Percentiles rank a stretch among this genome's conserved stretches.
phyloP scores from a whole-genome alignment of 1,284 basidiomycete genomes.

The Ceratobasidium sp. region DNA sequence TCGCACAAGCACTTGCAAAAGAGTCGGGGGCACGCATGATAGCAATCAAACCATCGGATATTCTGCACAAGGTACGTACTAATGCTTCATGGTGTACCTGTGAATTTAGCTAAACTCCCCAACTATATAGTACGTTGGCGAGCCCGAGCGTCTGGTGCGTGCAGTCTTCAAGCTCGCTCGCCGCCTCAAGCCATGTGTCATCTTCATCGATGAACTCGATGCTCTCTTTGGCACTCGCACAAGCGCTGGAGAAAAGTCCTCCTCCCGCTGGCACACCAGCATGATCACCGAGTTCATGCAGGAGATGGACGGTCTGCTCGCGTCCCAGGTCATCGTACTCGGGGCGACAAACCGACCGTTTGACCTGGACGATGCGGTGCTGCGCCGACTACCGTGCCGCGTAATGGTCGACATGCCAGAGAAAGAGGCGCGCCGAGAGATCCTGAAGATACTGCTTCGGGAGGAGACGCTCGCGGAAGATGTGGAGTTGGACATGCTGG shows the following conservation, averaged over 20 bases:
- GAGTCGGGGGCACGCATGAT: slow-evolving; percentile 90
- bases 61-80: slow-evolving; percentile 84
- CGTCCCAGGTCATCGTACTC: slow-evolving; percentile 89
- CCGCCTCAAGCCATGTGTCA: slow-evolving; percentile 90
- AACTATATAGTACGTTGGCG: slow-evolving; percentile 84
- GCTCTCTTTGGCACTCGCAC: slow-evolving; percentile 90
- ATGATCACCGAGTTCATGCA: slow-evolving; percentile 98
- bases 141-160: slow-evolving; percentile 94
- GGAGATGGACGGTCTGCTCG: slow-evolving; percentile 95
- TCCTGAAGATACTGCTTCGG: slow-evolving; percentile 83
- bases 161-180: slow-evolving; percentile 92
- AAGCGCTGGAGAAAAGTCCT: slow-evolving; percentile 79
- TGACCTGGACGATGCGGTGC: slow-evolving; percentile 86
- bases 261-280: slow-evolving; percentile 82
- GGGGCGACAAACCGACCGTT: slow-evolving; percentile 93
- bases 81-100: slow-evolving; percentile 49
- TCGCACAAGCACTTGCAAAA: slow-evolving; percentile 91
- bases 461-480: slow-evolving; percentile 79
- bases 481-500: slow-evolving; percentile 73
- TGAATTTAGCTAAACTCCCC: neutral
- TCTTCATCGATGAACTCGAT: slow-evolving; percentile 97
- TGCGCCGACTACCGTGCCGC: slow-evolving; percentile 85
- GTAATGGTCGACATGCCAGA: slow-evolving; percentile 87
- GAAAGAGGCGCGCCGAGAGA: slow-evolving; percentile 79
- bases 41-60: slow-evolving; percentile 63